Base-by-base conservation (phyloP, 805 yeast species). In the Candida endomychidarum region DNA sequence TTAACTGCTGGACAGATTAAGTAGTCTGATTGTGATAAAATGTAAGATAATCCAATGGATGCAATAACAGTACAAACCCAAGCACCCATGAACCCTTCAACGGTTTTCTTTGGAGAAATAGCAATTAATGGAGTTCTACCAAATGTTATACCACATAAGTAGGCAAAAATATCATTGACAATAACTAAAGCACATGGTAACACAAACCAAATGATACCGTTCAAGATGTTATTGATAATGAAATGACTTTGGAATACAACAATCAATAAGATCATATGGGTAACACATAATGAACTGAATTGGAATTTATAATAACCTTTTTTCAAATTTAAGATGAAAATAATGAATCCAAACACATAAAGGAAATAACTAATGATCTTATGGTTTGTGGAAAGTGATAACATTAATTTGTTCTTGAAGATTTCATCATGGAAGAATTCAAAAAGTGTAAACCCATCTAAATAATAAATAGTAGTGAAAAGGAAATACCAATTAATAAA, bases 21-120 rank as follows among this genome's bases (percentile, higher is more conserved):
- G 62, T 83, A 93, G 54, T 76, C 76, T 49, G 78, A 81, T 37
- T 78, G 74, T 26, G 84, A 70, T 47, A 89, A 70, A 38, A 83
- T 56, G 50, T 77, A 76, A 2, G 95, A 75, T 38, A 89, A 72
- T 5, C 81, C 38, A 19, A 87, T 63, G 1, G 91, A 87, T 47
- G 86, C 80, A 24, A 85, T 46, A 5, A 86, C 81, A 8, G 99
- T 93, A 57, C 93, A 91, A 34, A 88, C 63, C 99, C 99, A 93
- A 12, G 98, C 99, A 38, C 99, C 99, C 36, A 91, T 67, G 56
- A 93, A 93, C 2, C 99, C 99, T 67, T 93, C 99, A 25, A 91
- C 89, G 3, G 99, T 93, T 67, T 93, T 93, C 65, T 93, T 93
- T 42, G 99, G 99, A 9, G 96, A 87, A 48, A 93, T 88, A 37